Percentiles rank a stretch among this genome's conserved stretches.
These are phyloP conservation scores for Micractinium conductrix DNA, from an alignment of 139 green algal genomes.

Conservation along the genomic window DNA sequence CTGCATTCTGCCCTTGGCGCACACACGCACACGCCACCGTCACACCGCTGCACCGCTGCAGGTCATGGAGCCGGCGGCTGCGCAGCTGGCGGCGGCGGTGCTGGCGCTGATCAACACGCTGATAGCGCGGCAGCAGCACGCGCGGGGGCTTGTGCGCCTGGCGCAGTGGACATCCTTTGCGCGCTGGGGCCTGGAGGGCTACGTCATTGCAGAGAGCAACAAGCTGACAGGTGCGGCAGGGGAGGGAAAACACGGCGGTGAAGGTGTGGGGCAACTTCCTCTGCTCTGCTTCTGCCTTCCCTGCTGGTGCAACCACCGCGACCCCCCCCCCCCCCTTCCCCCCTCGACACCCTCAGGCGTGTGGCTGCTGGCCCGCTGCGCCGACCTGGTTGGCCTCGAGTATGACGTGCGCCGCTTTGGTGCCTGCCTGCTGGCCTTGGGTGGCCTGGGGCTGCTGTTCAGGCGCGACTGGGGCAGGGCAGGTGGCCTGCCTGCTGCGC, in stretches of 20 bases:
- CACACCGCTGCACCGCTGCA: background rate
- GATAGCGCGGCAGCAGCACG: slow-evolving; percentile 48
- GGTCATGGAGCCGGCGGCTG: slow-evolving; percentile 52
- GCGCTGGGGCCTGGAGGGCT: slow-evolving; percentile 63
- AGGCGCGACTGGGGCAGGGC: background rate
- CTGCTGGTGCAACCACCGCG: too few species aligned
- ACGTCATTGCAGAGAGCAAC: slow-evolving; percentile 59
- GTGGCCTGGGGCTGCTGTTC: slow-evolving; percentile 42
- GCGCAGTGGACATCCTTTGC: slow-evolving; percentile 54
- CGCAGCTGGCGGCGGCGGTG: slow-evolving; percentile 61
- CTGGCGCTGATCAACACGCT: slow-evolving; percentile 57
- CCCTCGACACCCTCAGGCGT: slow-evolving; percentile 31
- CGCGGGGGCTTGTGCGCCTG: slow-evolving; percentile 23
- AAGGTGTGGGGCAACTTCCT: too few species aligned
- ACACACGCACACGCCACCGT: too few species aligned
- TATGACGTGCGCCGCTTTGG: slow-evolving; percentile 57
- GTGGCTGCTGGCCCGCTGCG: slow-evolving; percentile 68
- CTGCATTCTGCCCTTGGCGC: too few species aligned
- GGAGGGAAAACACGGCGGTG: background rate
- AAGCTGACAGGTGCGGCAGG: slow-evolving; percentile 40
- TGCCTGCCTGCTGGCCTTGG: slow-evolving; percentile 43
- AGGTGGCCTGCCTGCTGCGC: background rate
- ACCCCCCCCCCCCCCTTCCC: background rate
- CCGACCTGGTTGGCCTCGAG: slow-evolving; percentile 52
- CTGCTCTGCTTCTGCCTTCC: too few species aligned